phyloP scores from a whole-genome alignment of 441 rosid species.

The Populus tomentosa region DNA sequence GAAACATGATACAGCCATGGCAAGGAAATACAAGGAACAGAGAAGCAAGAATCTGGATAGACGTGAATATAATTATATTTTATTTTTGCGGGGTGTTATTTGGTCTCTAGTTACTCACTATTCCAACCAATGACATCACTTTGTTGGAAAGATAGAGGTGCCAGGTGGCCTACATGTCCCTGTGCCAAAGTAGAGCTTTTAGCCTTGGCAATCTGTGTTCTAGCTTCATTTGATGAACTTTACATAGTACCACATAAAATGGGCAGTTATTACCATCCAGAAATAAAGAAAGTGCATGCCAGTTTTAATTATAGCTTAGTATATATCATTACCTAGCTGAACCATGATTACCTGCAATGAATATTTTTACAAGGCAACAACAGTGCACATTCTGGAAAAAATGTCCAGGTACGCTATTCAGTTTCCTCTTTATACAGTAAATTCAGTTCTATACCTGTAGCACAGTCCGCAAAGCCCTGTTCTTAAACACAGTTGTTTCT shows the following conservation, averaged over 20 bases:
- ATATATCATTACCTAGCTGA: not conserved
- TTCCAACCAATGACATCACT: not conserved
- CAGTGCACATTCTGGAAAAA: constrained; percentile 1
- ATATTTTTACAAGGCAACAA: constrained; percentile 2
- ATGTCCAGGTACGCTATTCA: not conserved
- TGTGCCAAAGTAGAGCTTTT: too few species aligned
- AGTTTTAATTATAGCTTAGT: not conserved
- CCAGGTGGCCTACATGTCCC: not conserved
- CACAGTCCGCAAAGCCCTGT: constrained; percentile 76
- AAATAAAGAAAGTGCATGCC: not conserved
- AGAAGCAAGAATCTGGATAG: too few species aligned
- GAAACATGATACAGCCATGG: too few species aligned
- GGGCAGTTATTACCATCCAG: not conserved
- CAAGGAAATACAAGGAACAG: too few species aligned
- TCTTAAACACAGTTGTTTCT: constrained; percentile 63
- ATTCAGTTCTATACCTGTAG: constrained; percentile 51
- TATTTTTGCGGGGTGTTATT: not conserved
- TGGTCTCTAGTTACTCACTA: too few species aligned
- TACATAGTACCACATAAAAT: too few species aligned
- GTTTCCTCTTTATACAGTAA: constrained; percentile 15
- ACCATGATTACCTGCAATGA: not conserved
- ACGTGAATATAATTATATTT: too few species aligned
- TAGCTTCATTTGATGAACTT: too few species aligned
- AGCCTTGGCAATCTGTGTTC: not conserved
- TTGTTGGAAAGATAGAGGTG: not conserved